Conservation (phyloP, 1,284 basidiomycete species). For the Lentinula novae-zelandiae region DNA sequence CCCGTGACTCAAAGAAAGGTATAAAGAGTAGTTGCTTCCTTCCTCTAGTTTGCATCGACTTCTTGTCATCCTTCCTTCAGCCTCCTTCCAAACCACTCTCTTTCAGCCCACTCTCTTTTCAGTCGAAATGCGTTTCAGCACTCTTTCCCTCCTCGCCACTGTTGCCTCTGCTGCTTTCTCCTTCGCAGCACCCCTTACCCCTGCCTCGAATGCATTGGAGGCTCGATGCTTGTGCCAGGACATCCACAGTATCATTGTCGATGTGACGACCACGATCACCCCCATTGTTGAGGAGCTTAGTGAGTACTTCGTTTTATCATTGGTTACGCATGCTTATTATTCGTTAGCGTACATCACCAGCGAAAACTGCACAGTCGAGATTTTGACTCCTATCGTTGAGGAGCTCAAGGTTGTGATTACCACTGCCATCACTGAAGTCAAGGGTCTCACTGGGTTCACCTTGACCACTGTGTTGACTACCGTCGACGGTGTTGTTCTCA, state of each 20-base stretch:
- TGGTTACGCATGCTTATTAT: background rate
- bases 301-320: background rate
- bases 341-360: slow-evolving; percentile 10
- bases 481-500: slow-evolving; percentile 7
- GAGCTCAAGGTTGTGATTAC: slow-evolving; percentile 4
- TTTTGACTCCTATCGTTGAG: slow-evolving; percentile 3
- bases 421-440: slow-evolving; percentile 1
- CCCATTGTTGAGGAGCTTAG: slow-evolving; percentile 4
- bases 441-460: background rate
- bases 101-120: slow-evolving; percentile 7
- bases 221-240: slow-evolving; percentile 11
- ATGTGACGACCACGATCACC: background rate
- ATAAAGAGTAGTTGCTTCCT: background rate
- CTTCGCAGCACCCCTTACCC: slow-evolving; percentile 9
- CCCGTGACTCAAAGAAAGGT: background rate
- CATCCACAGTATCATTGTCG: slow-evolving; percentile 1
- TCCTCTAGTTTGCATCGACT: background rate
- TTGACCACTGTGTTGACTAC: slow-evolving; percentile 2
- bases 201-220: background rate
- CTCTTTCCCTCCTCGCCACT: slow-evolving; percentile 12
- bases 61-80: background rate
- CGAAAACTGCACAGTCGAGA: slow-evolving; percentile 10
- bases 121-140: slow-evolving; percentile 12
- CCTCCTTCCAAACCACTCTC: slow-evolving; percentile 3
- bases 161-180: slow-evolving; percentile 13